phyloP scores from a whole-genome alignment of 129 eudicot species.

The Smallanthus sonchifolius region DNA sequence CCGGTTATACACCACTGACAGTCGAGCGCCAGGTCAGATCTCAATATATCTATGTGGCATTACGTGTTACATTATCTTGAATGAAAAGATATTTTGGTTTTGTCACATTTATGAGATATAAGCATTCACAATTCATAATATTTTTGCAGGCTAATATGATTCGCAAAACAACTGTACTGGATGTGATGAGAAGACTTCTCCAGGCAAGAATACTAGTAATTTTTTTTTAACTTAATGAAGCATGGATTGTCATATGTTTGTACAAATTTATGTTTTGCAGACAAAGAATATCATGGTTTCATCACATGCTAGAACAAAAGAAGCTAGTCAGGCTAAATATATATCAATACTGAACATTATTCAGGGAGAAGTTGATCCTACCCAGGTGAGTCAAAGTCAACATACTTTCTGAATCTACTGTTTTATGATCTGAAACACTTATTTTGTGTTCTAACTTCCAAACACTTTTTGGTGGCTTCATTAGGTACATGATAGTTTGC shows the following conservation, averaged over 20 bases:
- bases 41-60: neutral
- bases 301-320: constrained; percentile 88
- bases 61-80: neutral
- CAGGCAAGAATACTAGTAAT: constrained; percentile 55
- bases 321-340: constrained; percentile 96
- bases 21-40: constrained; percentile 88
- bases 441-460: neutral
- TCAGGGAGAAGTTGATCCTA: constrained; percentile 99
- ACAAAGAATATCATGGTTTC: constrained; percentile 99
- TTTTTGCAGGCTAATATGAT: constrained; percentile 88
- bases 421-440: neutral
- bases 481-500: constrained; percentile 96
- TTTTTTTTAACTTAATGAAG: neutral
- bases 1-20: constrained; percentile 98
- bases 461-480: constrained; percentile 10
- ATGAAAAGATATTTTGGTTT: neutral
- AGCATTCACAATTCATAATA: neutral
- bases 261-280: constrained; percentile 48
- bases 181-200: constrained; percentile 99
- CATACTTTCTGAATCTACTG: neutral
- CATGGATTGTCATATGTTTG: constrained; percentile 18
- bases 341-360: constrained; percentile 92
- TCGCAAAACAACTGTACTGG: constrained; percentile 95
- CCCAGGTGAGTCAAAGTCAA: constrained; percentile 52
- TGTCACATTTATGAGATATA: neutral